phyloP scores from a whole-genome alignment of 2,329 filamentous ascomycete genomes.

The Tolypocladium tropicale region DNA sequence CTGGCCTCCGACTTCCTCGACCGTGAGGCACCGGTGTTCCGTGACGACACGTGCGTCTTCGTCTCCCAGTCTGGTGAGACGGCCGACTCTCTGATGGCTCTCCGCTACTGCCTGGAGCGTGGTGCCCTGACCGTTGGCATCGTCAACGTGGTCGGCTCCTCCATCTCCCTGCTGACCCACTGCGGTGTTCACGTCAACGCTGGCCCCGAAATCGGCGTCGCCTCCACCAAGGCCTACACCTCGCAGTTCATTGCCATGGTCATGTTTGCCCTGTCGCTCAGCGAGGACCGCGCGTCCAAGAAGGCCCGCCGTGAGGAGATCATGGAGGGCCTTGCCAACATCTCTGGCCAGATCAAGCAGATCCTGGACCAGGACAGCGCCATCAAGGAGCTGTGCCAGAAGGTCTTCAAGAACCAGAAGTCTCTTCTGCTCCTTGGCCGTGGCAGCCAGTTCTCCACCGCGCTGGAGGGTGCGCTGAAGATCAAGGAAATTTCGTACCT shows the following conservation, averaged over 20 bases:
- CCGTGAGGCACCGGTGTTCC: constrained; percentile 93
- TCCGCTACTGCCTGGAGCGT: constrained; percentile 95
- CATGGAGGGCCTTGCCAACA: constrained; percentile 80
- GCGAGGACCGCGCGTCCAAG: constrained; percentile 95
- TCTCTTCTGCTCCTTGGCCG: constrained; percentile 85
- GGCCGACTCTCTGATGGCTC: constrained; percentile 91
- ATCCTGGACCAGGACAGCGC: constrained; percentile 84
- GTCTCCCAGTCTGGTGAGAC: constrained; percentile 99
- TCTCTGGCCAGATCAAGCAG: constrained; percentile 85
- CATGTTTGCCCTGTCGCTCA: constrained; percentile 96
- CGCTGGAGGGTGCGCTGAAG: constrained; percentile 93
- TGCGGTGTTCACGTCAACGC: constrained; percentile 99
- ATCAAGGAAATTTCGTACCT: constrained; percentile 99
- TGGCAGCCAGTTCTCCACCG: constrained; percentile 94
- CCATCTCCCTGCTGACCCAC: constrained; percentile 96
- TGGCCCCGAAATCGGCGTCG: constrained; percentile 96
- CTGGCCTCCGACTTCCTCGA: constrained; percentile 97
- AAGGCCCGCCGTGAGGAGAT: constrained; percentile 86
- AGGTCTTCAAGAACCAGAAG: constrained; percentile 96
- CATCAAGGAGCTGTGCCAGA: constrained; percentile 89
- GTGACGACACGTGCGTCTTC: constrained; percentile 97
- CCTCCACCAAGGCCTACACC: constrained; percentile 98
- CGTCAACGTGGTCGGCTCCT: constrained; percentile 96
- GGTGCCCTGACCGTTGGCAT: constrained; percentile 95
- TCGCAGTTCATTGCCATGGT: constrained; percentile 99